Percentiles rank a stretch among this genome's conserved stretches.
These are phyloP conservation scores for Mrakia blollopis DNA, from an alignment of 768 basidiomycete species.

Conservation along the genomic window DNA sequence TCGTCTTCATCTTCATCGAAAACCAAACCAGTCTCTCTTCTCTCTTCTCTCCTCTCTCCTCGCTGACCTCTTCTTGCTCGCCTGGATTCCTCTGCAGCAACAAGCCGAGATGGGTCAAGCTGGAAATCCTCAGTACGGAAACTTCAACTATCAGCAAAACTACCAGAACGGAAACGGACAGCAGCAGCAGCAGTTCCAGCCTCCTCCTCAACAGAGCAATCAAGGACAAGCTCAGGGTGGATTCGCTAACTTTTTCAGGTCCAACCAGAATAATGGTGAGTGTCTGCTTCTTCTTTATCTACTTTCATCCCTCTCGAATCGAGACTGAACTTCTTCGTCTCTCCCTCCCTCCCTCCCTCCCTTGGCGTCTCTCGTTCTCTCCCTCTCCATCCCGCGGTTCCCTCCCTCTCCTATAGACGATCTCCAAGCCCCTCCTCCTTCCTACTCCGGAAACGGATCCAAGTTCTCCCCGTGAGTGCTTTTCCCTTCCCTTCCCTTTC, in stretches of 20 bases:
- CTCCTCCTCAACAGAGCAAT: background rate
- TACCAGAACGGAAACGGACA: too few species aligned
- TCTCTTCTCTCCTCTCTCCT: too few species aligned
- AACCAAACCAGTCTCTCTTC: too few species aligned
- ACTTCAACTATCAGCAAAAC: background rate
- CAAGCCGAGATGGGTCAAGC: conserved; percentile 8
- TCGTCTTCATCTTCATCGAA: too few species aligned
- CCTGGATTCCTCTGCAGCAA: background rate
- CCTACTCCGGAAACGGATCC: background rate
- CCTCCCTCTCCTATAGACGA: background rate
- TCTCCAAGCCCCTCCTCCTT: background rate
- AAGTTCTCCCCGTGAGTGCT: background rate
- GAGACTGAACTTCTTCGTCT: too few species aligned
- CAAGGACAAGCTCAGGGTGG: background rate
- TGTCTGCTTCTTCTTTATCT: background rate
- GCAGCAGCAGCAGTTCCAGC: background rate
- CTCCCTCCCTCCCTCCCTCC: background rate
- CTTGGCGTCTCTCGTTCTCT: too few species aligned
- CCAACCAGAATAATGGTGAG: background rate
- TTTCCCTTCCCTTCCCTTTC: background rate
- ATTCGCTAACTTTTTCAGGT: conserved; percentile 2
- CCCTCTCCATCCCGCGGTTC: background rate
- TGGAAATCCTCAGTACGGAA: background rate
- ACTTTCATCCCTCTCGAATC: background rate
- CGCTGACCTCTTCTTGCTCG: too few species aligned